phyloP scores from a whole-genome alignment of 768 basidiomycete species.

The Rhodotorula graminis region DNA sequence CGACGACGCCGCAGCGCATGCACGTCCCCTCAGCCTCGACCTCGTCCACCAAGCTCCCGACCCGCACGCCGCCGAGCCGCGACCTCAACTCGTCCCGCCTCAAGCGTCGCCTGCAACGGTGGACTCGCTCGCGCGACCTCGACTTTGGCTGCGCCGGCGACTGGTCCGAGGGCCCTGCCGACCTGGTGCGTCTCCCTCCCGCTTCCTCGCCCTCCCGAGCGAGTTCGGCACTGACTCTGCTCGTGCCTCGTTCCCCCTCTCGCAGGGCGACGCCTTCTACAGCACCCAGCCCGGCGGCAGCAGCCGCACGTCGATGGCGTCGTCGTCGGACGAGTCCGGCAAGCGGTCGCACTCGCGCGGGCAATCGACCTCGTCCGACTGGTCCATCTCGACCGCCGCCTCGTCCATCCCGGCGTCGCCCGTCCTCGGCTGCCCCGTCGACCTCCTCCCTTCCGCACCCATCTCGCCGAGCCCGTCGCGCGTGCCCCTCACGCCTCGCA shows the following conservation, averaged over 20 bases:
- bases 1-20: not conserved
- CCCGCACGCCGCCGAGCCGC: not conserved
- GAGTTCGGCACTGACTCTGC: not conserved
- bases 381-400: constrained; percentile 19
- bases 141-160: constrained; percentile 37
- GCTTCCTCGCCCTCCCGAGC: too few relatives aligned
- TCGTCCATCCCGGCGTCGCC: constrained; percentile 31
- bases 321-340: constrained; percentile 14
- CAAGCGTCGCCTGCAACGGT: constrained; percentile 2
- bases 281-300: constrained; percentile 5
- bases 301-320: constrained; percentile 15
- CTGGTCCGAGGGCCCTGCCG: constrained; percentile 18
- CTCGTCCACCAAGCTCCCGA: not conserved
- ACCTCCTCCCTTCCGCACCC: not conserved
- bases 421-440: not conserved
- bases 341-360: constrained; percentile 28
- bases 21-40: not conserved
- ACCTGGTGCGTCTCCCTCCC: constrained; percentile 19
- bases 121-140: constrained; percentile 8
- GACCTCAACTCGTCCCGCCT: constrained; percentile 4
- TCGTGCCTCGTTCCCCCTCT: fast-evolving
- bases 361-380: constrained; percentile 24
- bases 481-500: constrained; percentile 23
- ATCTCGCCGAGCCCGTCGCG: constrained; percentile 12
- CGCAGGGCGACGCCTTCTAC: constrained; percentile 21